phyloP scores from a whole-genome alignment of 2,329 filamentous ascomycete species.

The Ceratocystis diversiconidia region DNA sequence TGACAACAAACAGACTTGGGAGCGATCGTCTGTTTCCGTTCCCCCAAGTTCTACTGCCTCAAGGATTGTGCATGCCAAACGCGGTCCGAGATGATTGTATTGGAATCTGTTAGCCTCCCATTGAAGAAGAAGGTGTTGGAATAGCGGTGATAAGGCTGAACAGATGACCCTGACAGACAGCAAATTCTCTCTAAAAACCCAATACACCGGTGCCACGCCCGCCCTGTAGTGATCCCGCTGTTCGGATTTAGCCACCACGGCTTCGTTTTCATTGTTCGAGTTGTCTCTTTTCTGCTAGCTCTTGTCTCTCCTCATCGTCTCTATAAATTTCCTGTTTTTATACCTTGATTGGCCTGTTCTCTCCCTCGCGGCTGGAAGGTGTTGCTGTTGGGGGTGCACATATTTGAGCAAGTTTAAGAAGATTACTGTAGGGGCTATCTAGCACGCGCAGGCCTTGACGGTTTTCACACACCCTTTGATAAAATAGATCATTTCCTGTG shows the following conservation, averaged over 20 bases:
- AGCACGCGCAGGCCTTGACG: background rate
- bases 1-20: background rate
- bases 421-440: background rate
- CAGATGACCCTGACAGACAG: background rate
- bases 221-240: slow-evolving; percentile 5
- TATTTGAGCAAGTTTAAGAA: slow-evolving; percentile 17
- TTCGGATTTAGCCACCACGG: background rate
- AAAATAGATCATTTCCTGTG: background rate
- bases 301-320: background rate
- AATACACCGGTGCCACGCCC: background rate
- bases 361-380: background rate
- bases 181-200: background rate
- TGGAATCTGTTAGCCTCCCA: too few relatives aligned
- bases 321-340: background rate
- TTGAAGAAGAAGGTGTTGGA: background rate
- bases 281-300: background rate
- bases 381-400: background rate
- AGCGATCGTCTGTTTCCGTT: background rate
- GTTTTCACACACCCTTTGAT: background rate
- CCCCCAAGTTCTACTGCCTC: slow-evolving; percentile 1
- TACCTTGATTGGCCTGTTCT: background rate
- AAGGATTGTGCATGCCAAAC: background rate
- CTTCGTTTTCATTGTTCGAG: background rate
- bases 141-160: background rate
- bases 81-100: background rate